phyloP scores from a whole-genome alignment of 257 asterid species.

The Nicotiana undulata region DNA sequence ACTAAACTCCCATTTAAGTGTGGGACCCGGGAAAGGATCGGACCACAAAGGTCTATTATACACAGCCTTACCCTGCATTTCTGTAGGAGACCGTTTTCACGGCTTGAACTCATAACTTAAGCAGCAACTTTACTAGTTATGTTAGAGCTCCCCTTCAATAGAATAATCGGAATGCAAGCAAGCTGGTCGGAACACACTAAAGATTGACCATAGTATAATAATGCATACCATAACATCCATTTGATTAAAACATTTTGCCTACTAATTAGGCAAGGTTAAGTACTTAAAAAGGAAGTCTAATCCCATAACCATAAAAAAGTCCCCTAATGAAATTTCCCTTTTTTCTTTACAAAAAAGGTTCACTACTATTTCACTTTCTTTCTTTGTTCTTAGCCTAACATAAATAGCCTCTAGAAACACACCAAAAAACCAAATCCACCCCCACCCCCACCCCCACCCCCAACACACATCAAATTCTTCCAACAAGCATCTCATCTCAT shows the following conservation, averaged over 20 bases:
- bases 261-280: neutral
- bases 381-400: neutral
- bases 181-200: neutral
- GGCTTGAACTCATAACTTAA: too few relatives aligned
- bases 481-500: neutral
- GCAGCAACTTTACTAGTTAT: too few relatives aligned
- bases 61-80: too few relatives aligned
- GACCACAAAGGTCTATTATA: too few relatives aligned
- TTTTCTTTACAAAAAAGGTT: neutral
- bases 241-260: neutral
- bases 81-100: too few relatives aligned
- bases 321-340: neutral
- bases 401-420: conserved; percentile 10
- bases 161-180: neutral
- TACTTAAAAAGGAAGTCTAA: neutral
- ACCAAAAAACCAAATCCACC: neutral
- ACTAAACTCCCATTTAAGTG: too few relatives aligned
- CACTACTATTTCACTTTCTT: neutral
- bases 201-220: neutral
- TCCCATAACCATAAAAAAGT: neutral
- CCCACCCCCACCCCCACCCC: neutral
- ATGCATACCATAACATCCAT: neutral
- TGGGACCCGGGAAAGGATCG: too few relatives aligned
- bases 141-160: too few relatives aligned
- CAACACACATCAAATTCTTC: neutral